phyloP scores from a whole-genome alignment of 495 filamentous ascomycete species.

The Lindgomyces ingoldianus region DNA sequence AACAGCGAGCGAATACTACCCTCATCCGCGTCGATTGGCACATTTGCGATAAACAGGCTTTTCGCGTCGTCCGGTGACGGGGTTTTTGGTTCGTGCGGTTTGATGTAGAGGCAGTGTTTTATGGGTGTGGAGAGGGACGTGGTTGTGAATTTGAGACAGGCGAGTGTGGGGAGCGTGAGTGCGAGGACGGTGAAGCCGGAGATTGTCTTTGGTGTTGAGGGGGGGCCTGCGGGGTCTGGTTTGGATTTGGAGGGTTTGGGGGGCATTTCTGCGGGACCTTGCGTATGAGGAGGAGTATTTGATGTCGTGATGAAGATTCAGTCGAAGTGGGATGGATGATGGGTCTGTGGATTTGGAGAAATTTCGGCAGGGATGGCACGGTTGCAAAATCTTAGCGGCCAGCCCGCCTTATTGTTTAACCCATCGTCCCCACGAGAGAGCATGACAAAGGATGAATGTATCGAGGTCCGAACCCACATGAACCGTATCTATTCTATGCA shows the following conservation, averaged over 20 bases:
- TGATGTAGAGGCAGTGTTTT: slow-evolving; percentile 84
- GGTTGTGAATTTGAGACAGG: background rate
- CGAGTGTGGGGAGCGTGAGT: slow-evolving; percentile 6
- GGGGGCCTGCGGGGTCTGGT: background rate
- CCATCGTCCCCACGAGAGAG: too few species aligned
- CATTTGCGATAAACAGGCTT: slow-evolving; percentile 82
- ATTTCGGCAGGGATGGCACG: slow-evolving; percentile 30
- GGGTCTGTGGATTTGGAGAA: too few species aligned
- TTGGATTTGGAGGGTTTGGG: slow-evolving; percentile 6
- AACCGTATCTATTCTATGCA: background rate
- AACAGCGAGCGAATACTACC: slow-evolving; percentile 75
- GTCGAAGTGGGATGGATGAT: too few species aligned
- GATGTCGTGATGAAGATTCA: too few species aligned
- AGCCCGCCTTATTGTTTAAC: background rate
- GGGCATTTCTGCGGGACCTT: too few species aligned
- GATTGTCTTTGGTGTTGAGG: slow-evolving; percentile 20
- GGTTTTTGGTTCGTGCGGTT: slow-evolving; percentile 74
- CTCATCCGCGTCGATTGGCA: slow-evolving; percentile 82
- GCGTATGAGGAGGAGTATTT: too few species aligned
- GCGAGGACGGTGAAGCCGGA: slow-evolving; percentile 34
- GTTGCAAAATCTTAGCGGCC: background rate
- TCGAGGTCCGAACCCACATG: too few species aligned
- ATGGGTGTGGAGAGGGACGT: background rate
- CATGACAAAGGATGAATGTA: too few species aligned
- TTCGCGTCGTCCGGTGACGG: slow-evolving; percentile 61